These are phyloP conservation scores for Lithospermum erythrorhizon DNA, from an alignment of 257 asterid genomes.

Conservation along the genomic window DNA sequence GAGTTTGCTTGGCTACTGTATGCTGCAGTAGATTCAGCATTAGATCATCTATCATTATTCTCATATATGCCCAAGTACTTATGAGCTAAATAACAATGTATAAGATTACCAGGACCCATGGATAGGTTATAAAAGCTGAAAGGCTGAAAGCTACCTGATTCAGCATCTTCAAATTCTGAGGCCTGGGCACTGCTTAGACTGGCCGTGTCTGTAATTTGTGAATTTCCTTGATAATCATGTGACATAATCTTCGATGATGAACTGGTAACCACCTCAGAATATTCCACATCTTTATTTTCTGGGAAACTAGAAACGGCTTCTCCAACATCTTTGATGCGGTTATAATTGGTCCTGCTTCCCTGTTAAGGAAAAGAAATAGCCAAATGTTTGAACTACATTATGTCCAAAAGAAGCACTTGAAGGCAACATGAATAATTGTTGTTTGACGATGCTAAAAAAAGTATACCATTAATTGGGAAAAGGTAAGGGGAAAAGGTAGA, in stretches of 20 bases:
- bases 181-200: conserved; percentile 59
- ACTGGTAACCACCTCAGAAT: conserved; percentile 44
- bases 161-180: conserved; percentile 82
- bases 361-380: conserved; percentile 13
- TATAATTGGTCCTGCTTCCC: conserved; percentile 65
- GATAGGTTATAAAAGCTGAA: not conserved
- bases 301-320: conserved; percentile 30
- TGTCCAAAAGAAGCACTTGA: not conserved
- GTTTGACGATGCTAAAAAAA: no score
- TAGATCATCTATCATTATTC: conserved; percentile 12
- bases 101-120: not conserved
- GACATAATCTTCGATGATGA: conserved; percentile 43
- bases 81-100: not conserved
- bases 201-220: conserved; percentile 61
- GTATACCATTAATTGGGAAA: no score
- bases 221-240: conserved; percentile 48
- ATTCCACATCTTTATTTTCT: conserved; percentile 34
- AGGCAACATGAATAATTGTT: no score
- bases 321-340: conserved; percentile 42
- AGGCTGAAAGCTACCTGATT: conserved; percentile 51
- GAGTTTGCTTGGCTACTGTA: conserved; percentile 54
- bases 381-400: not conserved
- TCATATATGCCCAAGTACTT: not conserved
- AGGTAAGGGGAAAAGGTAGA: not conserved
- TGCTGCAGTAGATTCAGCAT: conserved; percentile 36